These are phyloP conservation scores for Hypericum perforatum DNA, from an alignment of 345 rosid genomes.

Conservation along the genomic window DNA sequence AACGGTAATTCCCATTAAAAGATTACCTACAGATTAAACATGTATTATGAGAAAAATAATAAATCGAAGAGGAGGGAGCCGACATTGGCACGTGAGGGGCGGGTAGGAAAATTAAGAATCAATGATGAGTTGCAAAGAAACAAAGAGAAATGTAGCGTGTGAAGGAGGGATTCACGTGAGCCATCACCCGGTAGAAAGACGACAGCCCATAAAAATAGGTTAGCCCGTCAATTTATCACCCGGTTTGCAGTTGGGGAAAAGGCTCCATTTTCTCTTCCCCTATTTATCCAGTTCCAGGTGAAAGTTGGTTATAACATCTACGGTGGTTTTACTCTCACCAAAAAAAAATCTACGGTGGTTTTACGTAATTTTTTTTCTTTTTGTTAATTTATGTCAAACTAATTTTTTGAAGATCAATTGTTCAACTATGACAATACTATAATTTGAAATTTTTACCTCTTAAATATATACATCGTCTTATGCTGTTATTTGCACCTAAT, in stretches of 20 bases:
- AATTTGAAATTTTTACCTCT: too few relatives aligned
- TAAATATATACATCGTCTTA: too few relatives aligned
- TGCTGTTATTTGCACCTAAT: too few relatives aligned
- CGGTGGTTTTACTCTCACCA: too few relatives aligned
- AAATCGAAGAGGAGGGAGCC: slow-evolving; percentile 26
- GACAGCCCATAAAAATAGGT: slow-evolving; percentile 22
- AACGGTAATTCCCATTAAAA: too few relatives aligned
- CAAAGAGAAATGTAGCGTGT: slow-evolving; percentile 19
- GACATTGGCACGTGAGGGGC: slow-evolving; percentile 40
- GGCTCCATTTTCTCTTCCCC: slow-evolving; percentile 9
- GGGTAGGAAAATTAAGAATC: slow-evolving; percentile 8
- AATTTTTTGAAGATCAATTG: too few relatives aligned
- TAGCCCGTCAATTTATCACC: slow-evolving; percentile 37
- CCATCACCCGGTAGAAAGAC: slow-evolving; percentile 21
- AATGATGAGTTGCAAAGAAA: slow-evolving; percentile 1
- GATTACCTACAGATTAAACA: too few relatives aligned
- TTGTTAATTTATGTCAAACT: too few relatives aligned
- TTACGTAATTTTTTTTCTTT: too few relatives aligned
- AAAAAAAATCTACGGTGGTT: too few relatives aligned
- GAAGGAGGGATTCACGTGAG: slow-evolving; percentile 52
- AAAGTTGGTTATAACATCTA: too few relatives aligned
- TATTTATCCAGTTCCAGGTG: background rate
- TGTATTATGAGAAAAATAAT: slow-evolving; percentile 12
- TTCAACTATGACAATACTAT: too few relatives aligned
- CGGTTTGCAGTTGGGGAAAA: slow-evolving; percentile 32